A percentile compares a stretch with the other conserved stretches of the same genome.
Evolutionary conservation across 768 basidiomycete species (phyloP).

Genomic region (Trametes punicea): DNA sequence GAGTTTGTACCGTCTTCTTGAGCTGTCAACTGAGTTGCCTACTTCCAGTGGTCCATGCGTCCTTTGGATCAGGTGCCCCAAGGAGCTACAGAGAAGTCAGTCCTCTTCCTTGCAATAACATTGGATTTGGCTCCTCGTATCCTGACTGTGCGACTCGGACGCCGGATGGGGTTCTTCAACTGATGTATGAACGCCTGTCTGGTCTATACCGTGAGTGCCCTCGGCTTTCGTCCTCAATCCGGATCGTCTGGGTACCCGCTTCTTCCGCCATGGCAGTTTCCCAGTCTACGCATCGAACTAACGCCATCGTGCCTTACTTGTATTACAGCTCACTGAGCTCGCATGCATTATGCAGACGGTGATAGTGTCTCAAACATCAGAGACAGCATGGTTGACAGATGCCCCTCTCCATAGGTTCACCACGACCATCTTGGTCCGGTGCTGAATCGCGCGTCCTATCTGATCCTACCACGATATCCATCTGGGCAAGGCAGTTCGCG

Average conservation of each 20-base stretch:
- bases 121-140: background rate
- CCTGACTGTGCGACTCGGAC: background rate
- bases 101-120: background rate
- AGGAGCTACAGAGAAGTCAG: too few relatives aligned
- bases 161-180: background rate
- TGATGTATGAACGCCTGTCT: background rate
- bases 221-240: background rate
- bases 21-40: background rate
- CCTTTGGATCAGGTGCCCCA: background rate
- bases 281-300: background rate
- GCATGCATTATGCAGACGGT: too few relatives aligned
- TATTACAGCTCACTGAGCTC: background rate
- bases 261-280: background rate
- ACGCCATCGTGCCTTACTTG: conserved; percentile 8
- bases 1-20: background rate
- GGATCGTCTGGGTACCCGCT: background rate
- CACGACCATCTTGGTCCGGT: background rate
- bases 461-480: background rate
- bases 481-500: background rate
- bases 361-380: too few relatives aligned
- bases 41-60: background rate
- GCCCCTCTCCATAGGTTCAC: background rate
- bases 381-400: background rate
- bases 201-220: background rate
- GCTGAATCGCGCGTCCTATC: background rate